phyloP scores from a whole-genome alignment of 2,329 filamentous ascomycete species.

The Boeremia lycopersici region DNA sequence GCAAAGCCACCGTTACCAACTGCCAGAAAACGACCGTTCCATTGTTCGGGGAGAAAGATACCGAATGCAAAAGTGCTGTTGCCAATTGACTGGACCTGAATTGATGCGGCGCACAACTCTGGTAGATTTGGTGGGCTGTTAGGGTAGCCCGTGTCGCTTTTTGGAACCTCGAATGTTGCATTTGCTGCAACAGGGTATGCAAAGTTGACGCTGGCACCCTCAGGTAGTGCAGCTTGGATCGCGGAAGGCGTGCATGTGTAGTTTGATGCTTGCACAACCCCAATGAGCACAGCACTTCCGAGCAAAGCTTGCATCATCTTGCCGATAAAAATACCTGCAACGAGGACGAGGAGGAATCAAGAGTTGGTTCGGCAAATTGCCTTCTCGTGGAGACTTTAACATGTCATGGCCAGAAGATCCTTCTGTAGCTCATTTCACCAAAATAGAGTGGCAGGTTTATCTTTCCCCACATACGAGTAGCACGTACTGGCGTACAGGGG shows the following conservation, averaged over 20 bases:
- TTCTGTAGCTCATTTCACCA: slow-evolving; percentile 2
- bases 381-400: not conserved
- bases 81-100: slow-evolving; percentile 45
- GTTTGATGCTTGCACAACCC: slow-evolving; percentile 29
- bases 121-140: slow-evolving; percentile 46
- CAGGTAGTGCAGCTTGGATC: slow-evolving; percentile 43
- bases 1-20: slow-evolving; percentile 56
- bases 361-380: not conserved
- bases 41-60: slow-evolving; percentile 47
- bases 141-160: slow-evolving; percentile 49
- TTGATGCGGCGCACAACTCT: slow-evolving; percentile 46
- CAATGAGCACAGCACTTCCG: slow-evolving; percentile 24
- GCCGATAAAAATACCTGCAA: not conserved
- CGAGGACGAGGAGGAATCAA: not conserved
- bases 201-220: slow-evolving; percentile 46
- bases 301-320: slow-evolving; percentile 27
- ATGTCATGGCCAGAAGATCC: not conserved
- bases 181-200: slow-evolving; percentile 40
- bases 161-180: slow-evolving; percentile 48
- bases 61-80: slow-evolving; percentile 48
- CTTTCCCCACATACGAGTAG: not conserved
- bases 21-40: slow-evolving; percentile 47
- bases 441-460: not conserved
- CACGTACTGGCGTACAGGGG: not conserved
- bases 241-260: slow-evolving; percentile 44